Evolutionary conservation across 768 basidiomycete species (phyloP).

Genomic region (Auricularia sp.): DNA sequence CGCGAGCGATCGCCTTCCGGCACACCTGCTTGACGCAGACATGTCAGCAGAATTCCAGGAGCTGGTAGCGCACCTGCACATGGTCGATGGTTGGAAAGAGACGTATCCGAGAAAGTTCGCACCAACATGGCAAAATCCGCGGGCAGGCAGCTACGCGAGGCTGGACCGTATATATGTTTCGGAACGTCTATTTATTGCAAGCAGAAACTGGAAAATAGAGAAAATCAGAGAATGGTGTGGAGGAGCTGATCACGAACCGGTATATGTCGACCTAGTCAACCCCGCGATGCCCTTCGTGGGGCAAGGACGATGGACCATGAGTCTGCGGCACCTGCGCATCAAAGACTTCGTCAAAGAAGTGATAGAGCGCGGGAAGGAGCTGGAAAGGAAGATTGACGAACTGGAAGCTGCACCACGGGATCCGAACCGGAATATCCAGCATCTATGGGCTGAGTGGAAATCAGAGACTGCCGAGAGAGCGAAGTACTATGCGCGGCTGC

Average conservation of each 20-base stretch:
- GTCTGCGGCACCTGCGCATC: not conserved
- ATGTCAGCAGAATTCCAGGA: not conserved
- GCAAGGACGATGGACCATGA: not conserved
- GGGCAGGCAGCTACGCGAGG: not conserved
- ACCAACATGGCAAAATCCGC: not conserved
- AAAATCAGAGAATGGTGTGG: not conserved
- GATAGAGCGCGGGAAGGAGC: not conserved
- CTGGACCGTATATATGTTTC: not conserved
- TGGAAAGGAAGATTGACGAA: not conserved
- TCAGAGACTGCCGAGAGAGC: too few species aligned
- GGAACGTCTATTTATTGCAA: not conserved
- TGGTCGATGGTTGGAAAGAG: not conserved
- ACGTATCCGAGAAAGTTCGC: not conserved
- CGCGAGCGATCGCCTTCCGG: slow-evolving; percentile 11
- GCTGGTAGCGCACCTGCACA: not conserved
- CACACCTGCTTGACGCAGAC: not conserved
- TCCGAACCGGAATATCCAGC: too few species aligned
- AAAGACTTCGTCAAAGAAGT: not conserved
- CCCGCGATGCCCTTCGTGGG: not conserved
- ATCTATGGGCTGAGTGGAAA: too few species aligned
- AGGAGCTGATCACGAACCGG: not conserved
- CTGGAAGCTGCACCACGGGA: too few species aligned
- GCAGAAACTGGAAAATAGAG: not conserved
- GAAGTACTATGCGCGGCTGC: too few species aligned
- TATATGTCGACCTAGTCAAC: not conserved